Conservation (phyloP, 1,284 basidiomycete species). For the Sparassis latifolia region DNA sequence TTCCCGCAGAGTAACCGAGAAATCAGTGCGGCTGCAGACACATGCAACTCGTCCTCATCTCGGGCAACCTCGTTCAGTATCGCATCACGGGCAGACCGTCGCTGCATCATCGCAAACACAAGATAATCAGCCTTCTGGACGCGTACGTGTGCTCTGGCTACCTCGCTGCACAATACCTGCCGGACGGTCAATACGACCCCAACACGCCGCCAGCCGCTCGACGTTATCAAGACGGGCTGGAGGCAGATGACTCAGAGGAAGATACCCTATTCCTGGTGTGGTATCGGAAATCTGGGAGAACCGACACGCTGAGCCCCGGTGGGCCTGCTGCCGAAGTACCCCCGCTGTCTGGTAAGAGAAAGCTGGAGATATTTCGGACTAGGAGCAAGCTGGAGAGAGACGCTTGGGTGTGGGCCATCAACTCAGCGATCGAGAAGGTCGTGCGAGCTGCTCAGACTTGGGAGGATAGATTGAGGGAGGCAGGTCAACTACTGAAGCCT, state of each 20-base stretch:
- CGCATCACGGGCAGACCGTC: constrained; percentile 44
- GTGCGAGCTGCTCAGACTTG: constrained; percentile 49
- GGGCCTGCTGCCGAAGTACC: constrained; percentile 30
- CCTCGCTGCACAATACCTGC: constrained; percentile 61
- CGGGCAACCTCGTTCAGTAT: constrained; percentile 61
- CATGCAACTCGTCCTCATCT: constrained; percentile 60
- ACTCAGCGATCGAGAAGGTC: constrained; percentile 76
- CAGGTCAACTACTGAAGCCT: constrained; percentile 40
- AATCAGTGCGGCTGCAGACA: constrained; percentile 34
- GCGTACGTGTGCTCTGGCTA: constrained; percentile 77
- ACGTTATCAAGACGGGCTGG: constrained; percentile 75
- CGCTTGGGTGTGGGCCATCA: constrained; percentile 84
- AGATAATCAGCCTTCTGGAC: constrained; percentile 55
- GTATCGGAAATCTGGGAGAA: constrained; percentile 36
- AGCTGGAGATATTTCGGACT: constrained; percentile 63
- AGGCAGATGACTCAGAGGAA: constrained; percentile 70
- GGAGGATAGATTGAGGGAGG: constrained; percentile 52
- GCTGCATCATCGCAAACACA: constrained; percentile 45
- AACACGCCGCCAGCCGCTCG: constrained; percentile 46
- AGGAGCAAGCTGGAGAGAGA: constrained; percentile 79
- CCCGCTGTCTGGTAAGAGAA: constrained; percentile 53
- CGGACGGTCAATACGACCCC: constrained; percentile 52
- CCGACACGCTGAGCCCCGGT: no score
- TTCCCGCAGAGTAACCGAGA: no score
- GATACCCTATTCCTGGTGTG: constrained; percentile 71